Evolutionary conservation across 2,329 filamentous ascomycete species (phyloP).

Genomic region (Botrytis fabae): DNA sequence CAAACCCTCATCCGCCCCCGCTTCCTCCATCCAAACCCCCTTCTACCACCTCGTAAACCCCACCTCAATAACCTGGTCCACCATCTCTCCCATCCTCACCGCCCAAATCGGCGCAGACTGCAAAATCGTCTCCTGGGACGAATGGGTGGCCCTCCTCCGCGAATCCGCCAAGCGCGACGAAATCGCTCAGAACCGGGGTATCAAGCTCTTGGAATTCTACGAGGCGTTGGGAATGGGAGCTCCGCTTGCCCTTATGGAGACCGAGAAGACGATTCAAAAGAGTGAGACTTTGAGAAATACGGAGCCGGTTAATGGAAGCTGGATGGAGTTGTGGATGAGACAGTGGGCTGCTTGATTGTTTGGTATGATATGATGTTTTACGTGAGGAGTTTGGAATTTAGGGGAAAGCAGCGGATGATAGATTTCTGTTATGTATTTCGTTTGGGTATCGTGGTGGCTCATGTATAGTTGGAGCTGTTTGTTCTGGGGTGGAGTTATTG

Average conservation of each 20-base stretch:
- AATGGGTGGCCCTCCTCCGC: slow-evolving; percentile 50
- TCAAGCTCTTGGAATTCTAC: slow-evolving; percentile 49
- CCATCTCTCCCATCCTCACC: slow-evolving; percentile 33
- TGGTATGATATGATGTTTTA: neutral
- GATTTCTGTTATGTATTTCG: neutral
- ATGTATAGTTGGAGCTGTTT: neutral
- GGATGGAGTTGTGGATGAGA: slow-evolving; percentile 42
- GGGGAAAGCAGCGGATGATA: neutral
- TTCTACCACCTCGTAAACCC: slow-evolving; percentile 41
- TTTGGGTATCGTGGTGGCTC: neutral
- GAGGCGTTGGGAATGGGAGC: slow-evolving; percentile 28
- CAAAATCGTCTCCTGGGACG: slow-evolving; percentile 44
- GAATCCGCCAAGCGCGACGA: slow-evolving; percentile 44
- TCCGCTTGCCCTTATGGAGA: slow-evolving; percentile 21
- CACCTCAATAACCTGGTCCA: slow-evolving; percentile 30
- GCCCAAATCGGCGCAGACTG: slow-evolving; percentile 22
- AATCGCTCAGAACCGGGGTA: slow-evolving; percentile 48
- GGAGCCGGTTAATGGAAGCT: slow-evolving; percentile 37
- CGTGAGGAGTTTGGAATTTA: neutral
- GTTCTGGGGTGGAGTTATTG: neutral
- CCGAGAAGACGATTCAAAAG: slow-evolving; percentile 25
- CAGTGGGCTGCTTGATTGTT: slow-evolving; percentile 39
- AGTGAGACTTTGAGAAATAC: slow-evolving; percentile 38
- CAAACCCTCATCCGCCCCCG: slow-evolving; percentile 26
- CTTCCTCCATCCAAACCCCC: slow-evolving; percentile 30